Evolutionary conservation across 2,329 filamentous ascomycete genomes (phyloP).

Genomic region (Penicillium thymicola): DNA sequence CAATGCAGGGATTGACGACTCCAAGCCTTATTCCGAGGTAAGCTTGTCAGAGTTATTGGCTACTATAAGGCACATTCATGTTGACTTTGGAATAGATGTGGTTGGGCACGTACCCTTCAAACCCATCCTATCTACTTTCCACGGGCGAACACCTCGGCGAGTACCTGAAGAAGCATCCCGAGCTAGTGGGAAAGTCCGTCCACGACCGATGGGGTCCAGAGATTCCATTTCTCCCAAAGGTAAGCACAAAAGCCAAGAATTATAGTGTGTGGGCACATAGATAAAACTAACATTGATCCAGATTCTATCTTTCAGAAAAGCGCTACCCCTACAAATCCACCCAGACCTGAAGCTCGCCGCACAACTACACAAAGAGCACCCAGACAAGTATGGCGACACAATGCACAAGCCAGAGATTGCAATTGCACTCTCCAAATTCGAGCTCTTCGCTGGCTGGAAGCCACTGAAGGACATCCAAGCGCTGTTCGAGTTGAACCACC

Average conservation of each 20-base stretch:
- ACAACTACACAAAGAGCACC: conserved; percentile 62
- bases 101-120: conserved; percentile 73
- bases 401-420: conserved; percentile 83
- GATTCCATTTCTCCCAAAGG: conserved; percentile 71
- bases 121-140: conserved; percentile 61
- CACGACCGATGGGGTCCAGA: conserved; percentile 61
- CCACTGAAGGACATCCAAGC: conserved; percentile 58
- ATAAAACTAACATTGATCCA: conserved; percentile 19
- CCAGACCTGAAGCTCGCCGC: conserved; percentile 66
- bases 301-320: conserved; percentile 72
- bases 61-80: not conserved
- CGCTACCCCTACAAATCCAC: conserved; percentile 71
- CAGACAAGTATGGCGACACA: conserved; percentile 64
- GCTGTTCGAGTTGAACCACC: conserved; percentile 54
- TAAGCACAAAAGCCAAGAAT: conserved; percentile 19
- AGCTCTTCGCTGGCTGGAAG: conserved; percentile 74
- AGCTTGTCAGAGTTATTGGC: not conserved
- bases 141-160: conserved; percentile 64
- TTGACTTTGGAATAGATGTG: conserved; percentile 53
- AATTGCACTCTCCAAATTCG: conserved; percentile 66
- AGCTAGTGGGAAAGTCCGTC: conserved; percentile 62
- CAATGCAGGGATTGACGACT: conserved; percentile 61
- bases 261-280: not conserved
- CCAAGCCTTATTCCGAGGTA: conserved; percentile 61
- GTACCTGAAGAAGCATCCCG: conserved; percentile 61